Percentiles rank a stretch among this genome's conserved stretches.
Evolutionary conservation across 1,284 basidiomycete species (phyloP).

Genomic region (Singerocomus inundabilis): DNA sequence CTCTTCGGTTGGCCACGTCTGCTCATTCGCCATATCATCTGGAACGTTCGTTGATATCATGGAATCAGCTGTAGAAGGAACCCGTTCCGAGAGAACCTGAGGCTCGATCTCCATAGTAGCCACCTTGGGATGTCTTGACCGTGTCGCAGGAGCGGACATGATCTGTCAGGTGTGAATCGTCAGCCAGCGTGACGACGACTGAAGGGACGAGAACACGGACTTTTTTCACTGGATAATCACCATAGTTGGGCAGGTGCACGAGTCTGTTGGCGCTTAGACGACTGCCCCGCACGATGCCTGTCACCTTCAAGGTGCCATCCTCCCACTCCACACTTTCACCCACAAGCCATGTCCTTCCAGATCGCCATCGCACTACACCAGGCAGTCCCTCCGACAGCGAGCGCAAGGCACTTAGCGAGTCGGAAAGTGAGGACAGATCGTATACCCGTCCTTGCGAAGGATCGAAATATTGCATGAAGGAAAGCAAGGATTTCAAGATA

Average conservation of each 20-base stretch:
- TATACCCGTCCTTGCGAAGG: constrained; percentile 74
- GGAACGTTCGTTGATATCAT: constrained; percentile 86
- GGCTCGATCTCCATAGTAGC: constrained; percentile 65
- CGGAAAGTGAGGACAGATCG: constrained; percentile 61
- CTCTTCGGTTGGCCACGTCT: constrained; percentile 99
- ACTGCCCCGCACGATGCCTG: constrained; percentile 82
- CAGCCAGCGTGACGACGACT: not conserved
- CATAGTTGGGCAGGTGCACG: constrained; percentile 85
- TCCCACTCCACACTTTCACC: constrained; percentile 59
- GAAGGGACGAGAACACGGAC: constrained; percentile 45
- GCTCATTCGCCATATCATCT: constrained; percentile 90
- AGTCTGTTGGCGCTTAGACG: constrained; percentile 82
- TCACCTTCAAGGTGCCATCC: constrained; percentile 62
- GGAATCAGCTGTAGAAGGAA: constrained; percentile 78
- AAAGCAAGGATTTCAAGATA: constrained; percentile 82
- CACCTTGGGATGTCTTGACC: constrained; percentile 38
- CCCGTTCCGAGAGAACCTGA: constrained; percentile 54
- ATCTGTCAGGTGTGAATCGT: constrained; percentile 45
- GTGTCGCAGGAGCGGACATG: constrained; percentile 53
- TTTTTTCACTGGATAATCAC: constrained; percentile 85
- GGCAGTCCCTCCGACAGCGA: constrained; percentile 81
- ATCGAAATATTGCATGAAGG: constrained; percentile 94
- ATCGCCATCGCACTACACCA: constrained; percentile 75
- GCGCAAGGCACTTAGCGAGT: constrained; percentile 70
- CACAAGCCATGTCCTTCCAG: constrained; percentile 78